Evolutionary conservation across 2,329 filamentous ascomycete genomes (phyloP), one percentile per base, ranked within the genome.

Genomic region (Ceratocystis lukuohia): DNA sequence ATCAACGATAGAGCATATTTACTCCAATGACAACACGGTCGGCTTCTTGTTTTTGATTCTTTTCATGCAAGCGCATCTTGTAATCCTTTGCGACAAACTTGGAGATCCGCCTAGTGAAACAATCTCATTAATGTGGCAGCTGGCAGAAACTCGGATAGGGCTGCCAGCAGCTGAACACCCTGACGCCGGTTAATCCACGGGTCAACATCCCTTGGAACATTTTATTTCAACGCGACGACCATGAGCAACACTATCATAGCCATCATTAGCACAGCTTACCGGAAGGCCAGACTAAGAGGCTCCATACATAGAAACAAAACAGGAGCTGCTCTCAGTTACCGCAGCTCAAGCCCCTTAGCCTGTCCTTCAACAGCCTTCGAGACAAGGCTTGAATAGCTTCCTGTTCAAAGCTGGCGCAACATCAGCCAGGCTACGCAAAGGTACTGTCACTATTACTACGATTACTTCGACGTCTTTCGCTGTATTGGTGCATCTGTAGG

Each of bases 101-200:
- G 48, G 5, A 53, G n/a, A 50, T 53, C 48, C 48, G 12, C 48
- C 48, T 12, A n/a, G 25, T 61, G n/a, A 44, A 56, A 62, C 45
- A 41, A 30, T 45, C 28, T 62, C 59, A 37, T 53, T 17, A 25
- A 8, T 5, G 1, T 48, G 37, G 17, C 61, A 63, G 59, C 59
- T 44, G 59, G n/a, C 33, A 45, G 33, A 2, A 3, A 3, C 2
- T 5, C 53, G 17, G 15, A 7, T 1, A 17, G 53, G 5, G 2
- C 53, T 7, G 4, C 10, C 1, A 7, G 48, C 44, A 64, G 50
- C 64, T 61, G 64, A 8, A 2, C 6, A 7, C 37, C 15, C 7
- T 30, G 12, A 53, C 20, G 4, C 44, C 50, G 64, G 64, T 25
- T 65, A 59, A 65, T 61, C 37, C 22, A 1, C 64, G 64, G 64